Evolutionary conservation across 371 early-diverging fungal species (phyloP).

Genomic region (Mucor piriformis): DNA sequence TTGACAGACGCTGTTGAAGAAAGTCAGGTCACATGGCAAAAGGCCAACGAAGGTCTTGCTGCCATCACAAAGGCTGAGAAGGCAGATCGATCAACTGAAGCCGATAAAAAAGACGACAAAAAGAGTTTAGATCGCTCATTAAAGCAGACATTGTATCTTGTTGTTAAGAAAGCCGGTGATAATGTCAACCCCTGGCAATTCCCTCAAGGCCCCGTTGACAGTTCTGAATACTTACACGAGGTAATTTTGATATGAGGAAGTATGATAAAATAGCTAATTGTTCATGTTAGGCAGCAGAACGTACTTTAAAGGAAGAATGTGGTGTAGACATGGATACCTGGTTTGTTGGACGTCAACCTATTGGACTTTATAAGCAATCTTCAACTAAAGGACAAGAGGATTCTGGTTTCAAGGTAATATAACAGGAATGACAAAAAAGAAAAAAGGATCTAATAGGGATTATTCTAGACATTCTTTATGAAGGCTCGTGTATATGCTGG

Average conservation of each 20-base stretch:
- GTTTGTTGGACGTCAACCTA: slow-evolving; percentile 84
- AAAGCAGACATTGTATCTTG: slow-evolving; percentile 73
- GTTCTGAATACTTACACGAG: slow-evolving; percentile 75
- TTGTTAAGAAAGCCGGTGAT: slow-evolving; percentile 61
- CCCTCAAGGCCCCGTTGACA: slow-evolving; percentile 71
- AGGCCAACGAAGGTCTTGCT: slow-evolving; percentile 51
- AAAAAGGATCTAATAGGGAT: background rate
- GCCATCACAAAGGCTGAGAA: slow-evolving; percentile 43
- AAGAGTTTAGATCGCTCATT: slow-evolving; percentile 78
- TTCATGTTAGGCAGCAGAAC: slow-evolving; percentile 72
- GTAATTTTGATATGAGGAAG: too few species aligned
- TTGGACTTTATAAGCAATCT: slow-evolving; percentile 68
- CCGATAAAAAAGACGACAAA: slow-evolving; percentile 67
- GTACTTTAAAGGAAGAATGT: slow-evolving; percentile 71
- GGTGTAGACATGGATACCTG: slow-evolving; percentile 84
- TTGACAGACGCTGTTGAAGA: slow-evolving; percentile 39
- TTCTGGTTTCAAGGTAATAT: background rate
- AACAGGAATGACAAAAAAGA: background rate
- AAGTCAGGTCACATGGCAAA: slow-evolving; percentile 35
- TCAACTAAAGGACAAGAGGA: slow-evolving; percentile 39
- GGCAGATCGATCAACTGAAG: slow-evolving; percentile 63
- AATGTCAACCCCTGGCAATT: slow-evolving; percentile 71
- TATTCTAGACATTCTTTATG: slow-evolving; percentile 70
- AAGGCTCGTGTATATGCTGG: slow-evolving; percentile 87
- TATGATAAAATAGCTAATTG: too few species aligned